These are phyloP conservation scores for Salix udensis DNA, from an alignment of 345 rosid species.

Conservation along the genomic window DNA sequence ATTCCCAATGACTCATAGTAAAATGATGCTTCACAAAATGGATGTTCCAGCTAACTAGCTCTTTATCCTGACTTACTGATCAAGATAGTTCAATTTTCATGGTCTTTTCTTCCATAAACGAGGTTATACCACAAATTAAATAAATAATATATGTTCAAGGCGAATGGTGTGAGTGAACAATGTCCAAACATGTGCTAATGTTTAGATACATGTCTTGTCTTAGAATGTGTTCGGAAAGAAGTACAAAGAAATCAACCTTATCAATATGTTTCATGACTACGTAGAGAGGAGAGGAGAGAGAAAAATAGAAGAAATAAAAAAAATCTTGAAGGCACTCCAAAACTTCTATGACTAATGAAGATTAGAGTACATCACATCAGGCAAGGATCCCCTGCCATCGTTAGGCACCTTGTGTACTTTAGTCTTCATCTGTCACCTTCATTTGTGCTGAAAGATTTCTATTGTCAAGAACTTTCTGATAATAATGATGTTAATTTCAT, in stretches of 20 bases:
- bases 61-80: constrained; percentile 20
- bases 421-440: too few relatives aligned
- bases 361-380: too few relatives aligned
- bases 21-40: constrained; percentile 31
- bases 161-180: background rate
- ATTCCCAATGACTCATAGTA: background rate
- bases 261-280: background rate
- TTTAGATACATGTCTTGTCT: background rate
- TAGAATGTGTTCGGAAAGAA: background rate
- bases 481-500: too few relatives aligned
- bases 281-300: too few relatives aligned
- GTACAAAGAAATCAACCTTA: background rate
- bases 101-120: constrained; percentile 1
- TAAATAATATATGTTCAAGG: background rate
- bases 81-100: constrained; percentile 10
- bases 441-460: too few relatives aligned
- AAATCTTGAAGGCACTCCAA: too few relatives aligned
- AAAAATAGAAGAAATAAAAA: too few relatives aligned
- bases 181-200: background rate
- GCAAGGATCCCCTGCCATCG: too few relatives aligned
- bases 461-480: too few relatives aligned
- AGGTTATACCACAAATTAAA: background rate
- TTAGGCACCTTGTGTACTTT: too few relatives aligned
- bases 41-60: constrained; percentile 25
- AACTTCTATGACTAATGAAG: too few relatives aligned